Conservation (phyloP, 2,329 filamentous ascomycete species). For the Cryphonectria naterciae region DNA sequence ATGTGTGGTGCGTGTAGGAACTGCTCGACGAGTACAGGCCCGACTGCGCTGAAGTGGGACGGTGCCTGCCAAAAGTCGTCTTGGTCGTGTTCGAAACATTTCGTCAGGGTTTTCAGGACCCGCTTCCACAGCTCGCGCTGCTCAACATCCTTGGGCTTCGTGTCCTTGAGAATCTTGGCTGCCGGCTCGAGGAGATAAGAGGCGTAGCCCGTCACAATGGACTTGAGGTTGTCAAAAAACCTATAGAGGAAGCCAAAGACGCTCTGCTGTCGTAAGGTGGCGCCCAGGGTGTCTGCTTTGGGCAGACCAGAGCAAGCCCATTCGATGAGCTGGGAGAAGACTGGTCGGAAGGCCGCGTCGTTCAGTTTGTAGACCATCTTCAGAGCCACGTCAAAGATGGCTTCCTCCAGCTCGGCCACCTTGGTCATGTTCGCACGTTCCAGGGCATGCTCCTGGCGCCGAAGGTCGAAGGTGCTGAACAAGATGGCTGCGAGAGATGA, state of each 20-base stretch:
- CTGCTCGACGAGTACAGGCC: constrained; percentile 70
- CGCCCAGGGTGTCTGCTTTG: constrained; percentile 63
- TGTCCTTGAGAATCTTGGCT: constrained; percentile 61
- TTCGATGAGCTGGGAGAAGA: constrained; percentile 85
- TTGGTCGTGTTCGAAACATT: constrained; percentile 85
- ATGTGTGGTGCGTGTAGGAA: constrained; percentile 53
- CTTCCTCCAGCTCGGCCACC: constrained; percentile 62
- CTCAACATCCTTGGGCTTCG: constrained; percentile 51
- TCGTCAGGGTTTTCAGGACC: constrained; percentile 72
- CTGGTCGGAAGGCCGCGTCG: constrained; percentile 87
- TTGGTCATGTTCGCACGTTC: constrained; percentile 45
- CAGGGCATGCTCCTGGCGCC: constrained; percentile 57
- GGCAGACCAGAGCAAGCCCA: constrained; percentile 70
- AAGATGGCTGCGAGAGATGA: constrained; percentile 69
- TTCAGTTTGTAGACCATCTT: constrained; percentile 97
- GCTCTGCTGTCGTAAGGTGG: constrained; percentile 68
- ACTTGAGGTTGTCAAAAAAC: constrained; percentile 87
- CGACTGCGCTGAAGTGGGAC: constrained; percentile 77
- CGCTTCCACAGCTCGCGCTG: constrained; percentile 67
- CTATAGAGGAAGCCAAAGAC: constrained; percentile 79
- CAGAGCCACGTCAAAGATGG: constrained; percentile 72
- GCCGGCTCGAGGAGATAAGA: constrained; percentile 81
- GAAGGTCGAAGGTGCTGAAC: constrained; percentile 65
- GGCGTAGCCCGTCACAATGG: constrained; percentile 90
- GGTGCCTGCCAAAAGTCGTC: constrained; percentile 97